Evolutionary conservation across 108 stramenopile species (phyloP), one percentile per base, ranked within the genome.

Genomic region (Asterionellopsis glacialis): DNA sequence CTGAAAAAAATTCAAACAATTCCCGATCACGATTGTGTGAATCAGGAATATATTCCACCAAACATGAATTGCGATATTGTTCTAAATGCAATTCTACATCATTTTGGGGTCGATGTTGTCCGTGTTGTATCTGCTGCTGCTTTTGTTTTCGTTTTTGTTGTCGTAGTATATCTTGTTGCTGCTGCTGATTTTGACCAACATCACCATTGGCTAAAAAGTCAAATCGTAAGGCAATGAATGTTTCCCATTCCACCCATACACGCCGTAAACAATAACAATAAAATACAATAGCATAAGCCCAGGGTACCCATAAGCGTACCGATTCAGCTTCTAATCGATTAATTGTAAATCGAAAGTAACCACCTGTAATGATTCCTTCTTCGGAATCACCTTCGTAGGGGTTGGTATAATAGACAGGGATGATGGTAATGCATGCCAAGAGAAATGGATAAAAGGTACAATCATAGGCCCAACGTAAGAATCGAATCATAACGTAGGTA

Each of bases 171-270:
- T 33, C 7, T 33, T 33, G 26, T 16, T 71, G 59, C 1, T 65
- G 44, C 18, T n/a, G n/a, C n/a, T n/a, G n/a, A n/a, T n/a, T n/a
- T n/a, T 57, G 64, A 33, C 74, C 51, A 19, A 71, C 47, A 58
- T 82, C 81, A 11, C 84, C 84, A 41, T 75, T 63, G 0, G 64
- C 78, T 11, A 85, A 54, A 63, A 80, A 85, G 2, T 77, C 72
- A 33, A 74, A 79, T 27, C 84, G 61, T 14, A 80, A 50, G 44
- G 73, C 61, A 18, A 80, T 65, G 41, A 82, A 75, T 1, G 74
- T 61, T 67, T 75, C 81, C 84, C 84, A 85, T 60, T 85, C 84
- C 1, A 80, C 69, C 83, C 83, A 84, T 12, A 80, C 16, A 26
- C 79, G 55, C 10, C 83, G 67, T 47, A 84, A 43, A 3, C 81